A percentile compares a stretch with the other conserved stretches of the same genome.
phyloP scores from a whole-genome alignment of 2,329 filamentous ascomycete genomes.

The Trichoderma sp. region DNA sequence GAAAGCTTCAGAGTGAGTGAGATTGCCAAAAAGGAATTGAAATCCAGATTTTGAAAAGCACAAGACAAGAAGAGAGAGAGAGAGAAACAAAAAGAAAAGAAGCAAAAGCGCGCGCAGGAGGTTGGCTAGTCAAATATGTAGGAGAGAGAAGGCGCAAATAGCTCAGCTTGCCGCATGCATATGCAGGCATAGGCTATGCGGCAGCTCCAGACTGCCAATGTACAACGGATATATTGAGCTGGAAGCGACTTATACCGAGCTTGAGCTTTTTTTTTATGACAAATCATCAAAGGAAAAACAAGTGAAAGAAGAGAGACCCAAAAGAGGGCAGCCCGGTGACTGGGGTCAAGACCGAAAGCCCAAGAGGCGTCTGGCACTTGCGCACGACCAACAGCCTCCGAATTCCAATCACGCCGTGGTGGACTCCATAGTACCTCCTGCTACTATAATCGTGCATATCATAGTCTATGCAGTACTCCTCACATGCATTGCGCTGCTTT shows the following conservation, averaged over 20 bases:
- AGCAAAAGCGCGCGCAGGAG: background rate
- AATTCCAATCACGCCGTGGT: background rate
- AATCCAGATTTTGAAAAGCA: background rate
- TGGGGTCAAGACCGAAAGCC: background rate
- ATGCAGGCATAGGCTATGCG: background rate
- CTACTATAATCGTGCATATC: background rate
- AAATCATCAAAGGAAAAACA: background rate
- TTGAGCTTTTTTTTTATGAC: background rate
- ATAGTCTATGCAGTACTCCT: background rate
- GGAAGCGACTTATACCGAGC: background rate
- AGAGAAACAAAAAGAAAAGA: background rate
- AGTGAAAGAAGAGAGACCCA: background rate
- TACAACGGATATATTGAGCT: too few species aligned
- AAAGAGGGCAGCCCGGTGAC: background rate
- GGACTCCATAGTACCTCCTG: too few species aligned
- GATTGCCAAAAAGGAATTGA: background rate
- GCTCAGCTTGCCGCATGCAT: background rate
- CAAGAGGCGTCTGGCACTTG: background rate
- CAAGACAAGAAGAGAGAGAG: background rate
- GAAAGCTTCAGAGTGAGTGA: too few species aligned
- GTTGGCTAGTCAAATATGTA: background rate
- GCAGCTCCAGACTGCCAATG: too few species aligned
- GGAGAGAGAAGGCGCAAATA: background rate
- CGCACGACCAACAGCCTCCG: background rate
- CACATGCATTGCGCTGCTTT: background rate